Evolutionary conservation across 257 asterid genomes (phyloP), one percentile per base, ranked within the genome.

Genomic region (Nicotiana tomentosiformis): DNA sequence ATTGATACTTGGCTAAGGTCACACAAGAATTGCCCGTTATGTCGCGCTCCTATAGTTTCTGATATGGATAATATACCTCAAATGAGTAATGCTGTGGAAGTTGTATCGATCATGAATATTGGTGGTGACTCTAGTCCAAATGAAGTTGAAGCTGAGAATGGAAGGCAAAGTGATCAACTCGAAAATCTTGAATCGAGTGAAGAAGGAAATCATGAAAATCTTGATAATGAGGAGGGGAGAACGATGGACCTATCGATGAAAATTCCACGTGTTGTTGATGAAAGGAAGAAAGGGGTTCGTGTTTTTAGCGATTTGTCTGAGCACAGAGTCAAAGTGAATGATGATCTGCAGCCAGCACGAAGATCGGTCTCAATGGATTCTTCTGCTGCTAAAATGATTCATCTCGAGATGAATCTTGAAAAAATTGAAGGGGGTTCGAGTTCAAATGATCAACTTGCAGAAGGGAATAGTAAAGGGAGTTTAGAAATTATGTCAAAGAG

Each of bases 1-100:
- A 90, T 95, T 29, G 98, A 95, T 82, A 90, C 92, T 17, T 95
- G 98, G 98, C 37, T 95, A 5, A 84, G 91, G 23, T 90, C 98
- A 9, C 98, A 95, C 78, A 87, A 84, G 85, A 95, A 87, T 72
- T 95, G 98, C 78, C 98, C 97, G 0, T 78, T 95, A 18, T 93
- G 98, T 74, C 98, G 98, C 0, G 91, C 98, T 10, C 95, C 97
- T 2, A 29, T 95, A 7, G 55, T 88, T 18, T 23, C 30, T 33
- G 78, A 53, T 3, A 37, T 2, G 5, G 53, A 30, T 18, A 49
- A 1, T 74, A 3, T 7, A 3, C 67, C 32, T 64, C 55, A 23
- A 32, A 9, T 16, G 18, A 58, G 51, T 1, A 26, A 32, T 29
- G 66, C 16, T 66, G 77, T 81, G 61, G 77, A n/a, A 55, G 20